Percentiles rank a stretch among this genome's conserved stretches.
Evolutionary conservation across 2,329 filamentous ascomycete species (phyloP).

Genomic region (Thielaviopsis punctulata): DNA sequence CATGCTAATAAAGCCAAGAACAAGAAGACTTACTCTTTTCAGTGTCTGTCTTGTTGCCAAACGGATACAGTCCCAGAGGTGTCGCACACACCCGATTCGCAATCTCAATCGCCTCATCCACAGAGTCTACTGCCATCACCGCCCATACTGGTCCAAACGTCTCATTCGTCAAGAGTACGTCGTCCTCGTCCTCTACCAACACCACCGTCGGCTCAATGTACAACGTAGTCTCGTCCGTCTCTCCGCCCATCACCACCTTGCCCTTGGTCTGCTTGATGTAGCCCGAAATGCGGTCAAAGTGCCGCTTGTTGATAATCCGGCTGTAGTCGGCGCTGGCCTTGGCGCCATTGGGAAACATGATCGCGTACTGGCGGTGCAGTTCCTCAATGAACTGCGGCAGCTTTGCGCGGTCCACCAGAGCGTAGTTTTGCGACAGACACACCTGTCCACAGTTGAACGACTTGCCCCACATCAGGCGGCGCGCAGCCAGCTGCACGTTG

Average conservation of each 20-base stretch:
- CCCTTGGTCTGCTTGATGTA: slow-evolving; percentile 78
- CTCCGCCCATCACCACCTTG: slow-evolving; percentile 74
- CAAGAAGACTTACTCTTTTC: slow-evolving; percentile 41
- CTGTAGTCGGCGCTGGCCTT: slow-evolving; percentile 62
- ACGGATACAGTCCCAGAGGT: slow-evolving; percentile 68
- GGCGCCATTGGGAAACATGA: slow-evolving; percentile 73
- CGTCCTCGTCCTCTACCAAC: slow-evolving; percentile 56
- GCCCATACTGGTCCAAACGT: slow-evolving; percentile 87
- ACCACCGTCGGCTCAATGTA: slow-evolving; percentile 91
- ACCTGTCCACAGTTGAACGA: slow-evolving; percentile 73
- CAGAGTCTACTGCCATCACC: slow-evolving; percentile 56
- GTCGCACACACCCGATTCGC: slow-evolving; percentile 70
- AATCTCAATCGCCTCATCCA: slow-evolving; percentile 73
- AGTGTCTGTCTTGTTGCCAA: slow-evolving; percentile 66
- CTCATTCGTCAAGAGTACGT: slow-evolving; percentile 67
- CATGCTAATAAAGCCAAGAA: not conserved
- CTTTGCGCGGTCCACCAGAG: slow-evolving; percentile 61
- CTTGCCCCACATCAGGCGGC: slow-evolving; percentile 80
- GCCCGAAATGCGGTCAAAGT: slow-evolving; percentile 70
- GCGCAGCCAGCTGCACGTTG: slow-evolving; percentile 63
- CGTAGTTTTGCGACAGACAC: slow-evolving; percentile 87
- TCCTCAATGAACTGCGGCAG: slow-evolving; percentile 55
- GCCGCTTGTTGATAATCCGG: slow-evolving; percentile 62
- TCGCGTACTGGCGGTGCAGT: slow-evolving; percentile 51
- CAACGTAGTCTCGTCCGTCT: slow-evolving; percentile 59